phyloP scores from a whole-genome alignment of 352 stramenopile species.

The Pythium oligandrum region DNA sequence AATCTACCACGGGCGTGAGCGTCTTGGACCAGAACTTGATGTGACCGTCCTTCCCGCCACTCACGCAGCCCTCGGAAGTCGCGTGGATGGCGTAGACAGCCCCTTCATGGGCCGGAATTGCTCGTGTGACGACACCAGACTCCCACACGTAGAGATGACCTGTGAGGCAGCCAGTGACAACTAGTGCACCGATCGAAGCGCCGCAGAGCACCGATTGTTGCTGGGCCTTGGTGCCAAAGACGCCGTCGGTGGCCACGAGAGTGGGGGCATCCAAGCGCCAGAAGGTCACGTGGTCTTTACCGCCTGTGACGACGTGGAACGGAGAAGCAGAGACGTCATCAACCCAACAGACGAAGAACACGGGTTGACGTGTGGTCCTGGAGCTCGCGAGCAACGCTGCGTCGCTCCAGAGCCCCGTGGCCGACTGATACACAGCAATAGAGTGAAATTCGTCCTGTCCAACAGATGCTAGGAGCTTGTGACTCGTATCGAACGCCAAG shows the following conservation, averaged over 20 bases:
- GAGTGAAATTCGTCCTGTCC: constrained; percentile 77
- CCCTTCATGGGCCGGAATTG: constrained; percentile 60
- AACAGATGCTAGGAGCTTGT: constrained; percentile 49
- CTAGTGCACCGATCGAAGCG: constrained; percentile 38
- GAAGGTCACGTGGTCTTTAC: constrained; percentile 65
- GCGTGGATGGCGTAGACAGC: constrained; percentile 66
- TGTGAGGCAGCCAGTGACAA: constrained; percentile 55
- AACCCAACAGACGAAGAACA: constrained; percentile 61
- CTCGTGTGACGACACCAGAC: constrained; percentile 41
- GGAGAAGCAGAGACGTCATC: constrained; percentile 30
- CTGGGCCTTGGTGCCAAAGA: constrained; percentile 60
- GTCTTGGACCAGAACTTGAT: constrained; percentile 65
- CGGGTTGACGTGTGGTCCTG: constrained; percentile 41
- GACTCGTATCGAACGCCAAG: constrained; percentile 44
- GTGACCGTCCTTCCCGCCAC: constrained; percentile 55
- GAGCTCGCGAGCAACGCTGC: constrained; percentile 42
- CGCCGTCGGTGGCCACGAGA: constrained; percentile 45
- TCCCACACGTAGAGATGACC: constrained; percentile 78
- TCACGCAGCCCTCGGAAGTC: constrained; percentile 47
- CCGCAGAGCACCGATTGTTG: constrained; percentile 57
- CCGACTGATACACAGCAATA: constrained; percentile 59
- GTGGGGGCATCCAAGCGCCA: constrained; percentile 51
- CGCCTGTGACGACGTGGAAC: constrained; percentile 56
- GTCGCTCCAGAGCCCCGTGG: constrained; percentile 59
- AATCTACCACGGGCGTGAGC: constrained; percentile 48